Base-by-base conservation (phyloP, 441 rosid genomes). In the Breynia disticha region DNA sequence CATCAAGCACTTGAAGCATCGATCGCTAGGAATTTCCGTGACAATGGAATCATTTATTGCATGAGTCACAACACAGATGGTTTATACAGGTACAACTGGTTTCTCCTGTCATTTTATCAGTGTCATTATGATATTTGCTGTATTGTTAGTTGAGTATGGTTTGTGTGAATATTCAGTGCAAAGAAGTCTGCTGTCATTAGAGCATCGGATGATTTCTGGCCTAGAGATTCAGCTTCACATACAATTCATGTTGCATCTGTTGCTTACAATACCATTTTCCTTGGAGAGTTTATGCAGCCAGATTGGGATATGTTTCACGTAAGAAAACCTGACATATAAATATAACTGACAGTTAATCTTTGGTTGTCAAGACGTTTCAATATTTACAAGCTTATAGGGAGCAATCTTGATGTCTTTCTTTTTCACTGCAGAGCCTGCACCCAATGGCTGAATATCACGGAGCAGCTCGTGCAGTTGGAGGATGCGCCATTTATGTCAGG, bases 271-370 rank as follows among this genome's bases (percentile, higher is more conserved):
- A 73, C 81, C 19, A 54, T 83, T 61, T 80, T 83, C 60, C 79
- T 83, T 7, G 84, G 90, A 12, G 90, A 80, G 59, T 78, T 83
- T 57, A 80, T 80, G 90, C 81, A 78, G 66, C 84, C 86, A 11
- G 84, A 83, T 67, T 83, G 87, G 90, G 90, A 83, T 56, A 83
- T 80, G 83, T 83, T 83, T 55, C 82, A 80, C 67, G 86, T 76
- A 67, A 69, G 75, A 63, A 7, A 28, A 42, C 11, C 47, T 14
- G 28, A 43, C 9, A 46, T 48, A 46, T 54, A 11, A 21, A 32
- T 56, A 37, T 16, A n/a, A n/a, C n/a, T n/a, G n/a, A n/a, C n/a
- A n/a, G n/a, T n/a, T n/a, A n/a, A n/a, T n/a, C n/a, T n/a, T n/a
- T n/a, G n/a, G n/a, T n/a, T n/a, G n/a, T n/a, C n/a, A n/a, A n/a